Evolutionary conservation across 805 yeast species (phyloP), one percentile per base, ranked within the genome.

Genomic region (Ogataea pilisensis): DNA sequence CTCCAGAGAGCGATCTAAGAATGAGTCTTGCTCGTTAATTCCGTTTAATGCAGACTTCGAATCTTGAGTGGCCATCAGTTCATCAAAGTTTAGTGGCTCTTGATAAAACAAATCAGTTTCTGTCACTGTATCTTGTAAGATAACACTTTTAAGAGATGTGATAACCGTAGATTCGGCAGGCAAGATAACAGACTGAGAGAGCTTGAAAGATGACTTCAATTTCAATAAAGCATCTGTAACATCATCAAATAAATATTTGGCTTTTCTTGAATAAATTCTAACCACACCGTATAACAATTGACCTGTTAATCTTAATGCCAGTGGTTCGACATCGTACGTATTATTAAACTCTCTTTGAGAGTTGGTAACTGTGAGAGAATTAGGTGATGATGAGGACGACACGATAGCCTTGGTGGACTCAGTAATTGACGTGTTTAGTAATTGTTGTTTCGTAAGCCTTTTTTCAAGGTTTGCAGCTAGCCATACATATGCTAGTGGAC

Each of bases 401-500:
- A 76, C 80, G 50, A 85, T 79, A 18, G 85, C 88, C 45, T 72
- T 68, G 22, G 83, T 76, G 14, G 90, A 82, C 44, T 79, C 74
- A 12, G 75, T 58, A 43, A 90, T 80, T 51, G 85, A 76, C 12
- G 96, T 82, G 51, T 76, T 80, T 36, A 87, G 67, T 34, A 82
- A 69, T 56, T 85, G 91, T 39, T 76, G 78, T 52, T 83, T 82
- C 32, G 89, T 73, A 26, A 86, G 73, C 50, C 81, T 82, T 53
- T 79, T 78, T 51, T 89, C 95, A 63, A 89, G 73, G 57, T 86
- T 89, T 17, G 96, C 91, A 8, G 96, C 96, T 35, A 89, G 70
- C 96, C 96, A 89, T 8, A 88, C 89, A 49, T 82, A 85, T 2
- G 95, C 95, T 45, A 89, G 68, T 1, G 95, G 95, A 2, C 95